phyloP scores from a whole-genome alignment of 2,329 filamentous ascomycete species.

The Alternaria viburni region DNA sequence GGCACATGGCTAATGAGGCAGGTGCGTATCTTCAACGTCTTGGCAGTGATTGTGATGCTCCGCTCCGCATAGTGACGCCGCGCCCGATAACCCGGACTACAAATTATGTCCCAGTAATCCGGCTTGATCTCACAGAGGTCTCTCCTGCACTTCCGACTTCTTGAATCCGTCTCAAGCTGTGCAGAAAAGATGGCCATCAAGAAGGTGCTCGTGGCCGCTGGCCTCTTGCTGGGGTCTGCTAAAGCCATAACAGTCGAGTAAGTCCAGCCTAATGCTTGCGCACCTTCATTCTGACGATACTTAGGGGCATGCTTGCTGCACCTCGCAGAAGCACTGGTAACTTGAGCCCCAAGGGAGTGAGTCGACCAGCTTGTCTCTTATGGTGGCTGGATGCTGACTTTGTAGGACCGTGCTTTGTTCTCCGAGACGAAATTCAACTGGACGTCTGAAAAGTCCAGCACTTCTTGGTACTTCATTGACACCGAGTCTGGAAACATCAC shows the following conservation, averaged over 20 bases:
- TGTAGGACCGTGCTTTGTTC: slow-evolving; percentile 42
- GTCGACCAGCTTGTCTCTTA: not conserved
- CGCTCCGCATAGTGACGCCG: slow-evolving; percentile 16
- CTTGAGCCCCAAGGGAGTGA: slow-evolving; percentile 42
- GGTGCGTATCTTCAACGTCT: slow-evolving; percentile 17
- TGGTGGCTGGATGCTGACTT: slow-evolving; percentile 1
- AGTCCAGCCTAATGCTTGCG: not conserved
- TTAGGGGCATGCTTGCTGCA: slow-evolving; percentile 30
- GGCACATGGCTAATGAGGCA: slow-evolving; percentile 25
- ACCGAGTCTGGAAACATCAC: slow-evolving; percentile 40
- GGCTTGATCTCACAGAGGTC: not conserved
- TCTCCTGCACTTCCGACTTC: slow-evolving; percentile 10
- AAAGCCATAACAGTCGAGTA: slow-evolving; percentile 38
- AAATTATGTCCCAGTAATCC: slow-evolving; percentile 25
- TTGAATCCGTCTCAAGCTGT: not conserved
- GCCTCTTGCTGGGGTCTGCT: slow-evolving; percentile 34
- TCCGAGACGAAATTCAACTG: slow-evolving; percentile 46
- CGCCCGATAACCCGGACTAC: slow-evolving; percentile 13
- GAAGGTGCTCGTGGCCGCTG: slow-evolving; percentile 28
- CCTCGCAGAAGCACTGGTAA: slow-evolving; percentile 42
- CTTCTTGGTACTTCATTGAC: slow-evolving; percentile 55
- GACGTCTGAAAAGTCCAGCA: slow-evolving; percentile 49
- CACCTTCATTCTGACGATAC: slow-evolving; percentile 5
- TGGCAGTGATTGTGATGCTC: slow-evolving; percentile 23
- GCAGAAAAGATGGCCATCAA: slow-evolving; percentile 36